A percentile compares a stretch with the other conserved stretches of the same genome.
Evolutionary conservation across 2,329 filamentous ascomycete species (phyloP).

Genomic region (Colletotrichum sp.): DNA sequence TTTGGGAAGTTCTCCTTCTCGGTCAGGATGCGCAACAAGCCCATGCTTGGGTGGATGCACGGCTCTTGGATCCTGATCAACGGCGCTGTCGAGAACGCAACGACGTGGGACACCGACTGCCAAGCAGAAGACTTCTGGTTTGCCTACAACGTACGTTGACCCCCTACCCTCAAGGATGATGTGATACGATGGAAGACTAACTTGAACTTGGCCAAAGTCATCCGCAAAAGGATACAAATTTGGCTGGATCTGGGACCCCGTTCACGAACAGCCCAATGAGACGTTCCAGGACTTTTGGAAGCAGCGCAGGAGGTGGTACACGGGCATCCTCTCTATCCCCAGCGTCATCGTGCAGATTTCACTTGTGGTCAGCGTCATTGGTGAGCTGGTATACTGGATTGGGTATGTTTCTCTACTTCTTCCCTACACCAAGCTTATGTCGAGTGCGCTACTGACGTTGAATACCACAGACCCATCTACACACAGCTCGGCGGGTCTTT

Average conservation of each 20-base stretch:
- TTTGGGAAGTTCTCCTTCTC: neutral
- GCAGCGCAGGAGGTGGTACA: conserved; percentile 3
- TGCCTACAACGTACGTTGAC: neutral
- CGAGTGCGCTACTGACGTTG: neutral
- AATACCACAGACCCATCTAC: neutral
- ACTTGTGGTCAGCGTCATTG: neutral
- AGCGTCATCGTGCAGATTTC: neutral
- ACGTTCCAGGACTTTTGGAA: neutral
- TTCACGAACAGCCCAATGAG: neutral
- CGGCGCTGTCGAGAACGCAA: neutral
- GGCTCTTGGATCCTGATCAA: conserved; percentile 5
- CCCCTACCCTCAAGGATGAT: fast-evolving
- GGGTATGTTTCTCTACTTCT: neutral
- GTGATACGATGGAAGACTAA: fast-evolving
- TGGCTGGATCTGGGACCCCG: neutral
- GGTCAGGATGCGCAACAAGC: neutral
- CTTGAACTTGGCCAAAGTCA: neutral
- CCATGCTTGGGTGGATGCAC: neutral
- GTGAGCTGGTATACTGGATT: neutral
- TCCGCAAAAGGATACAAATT: neutral
- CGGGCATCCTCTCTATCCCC: neutral
- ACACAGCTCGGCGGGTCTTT: neutral
- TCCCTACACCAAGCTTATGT: fast-evolving
- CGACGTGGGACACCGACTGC: neutral
- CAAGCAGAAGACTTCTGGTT: conserved; percentile 1